Base-by-base conservation (phyloP, 78 protist genomes). In the Anaeramoeba ignava region DNA sequence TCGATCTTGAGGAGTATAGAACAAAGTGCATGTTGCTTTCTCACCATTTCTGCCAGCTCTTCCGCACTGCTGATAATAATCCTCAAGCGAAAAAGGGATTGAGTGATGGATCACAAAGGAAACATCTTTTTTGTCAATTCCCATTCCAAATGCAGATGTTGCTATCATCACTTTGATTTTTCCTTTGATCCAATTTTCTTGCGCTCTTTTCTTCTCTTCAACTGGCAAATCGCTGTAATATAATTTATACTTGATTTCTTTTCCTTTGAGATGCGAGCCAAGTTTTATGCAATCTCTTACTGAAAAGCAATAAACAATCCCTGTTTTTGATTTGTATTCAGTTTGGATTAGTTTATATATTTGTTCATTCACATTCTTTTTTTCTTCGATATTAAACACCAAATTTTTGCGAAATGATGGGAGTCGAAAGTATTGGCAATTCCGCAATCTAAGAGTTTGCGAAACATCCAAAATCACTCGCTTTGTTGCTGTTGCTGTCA, bases 1-100 rank as follows among this genome's bases (percentile, higher is more conserved):
- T n/a, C n/a, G n/a, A n/a, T n/a, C n/a, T n/a, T n/a, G n/a, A n/a
- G n/a, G n/a, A n/a, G n/a, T n/a, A n/a, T n/a, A n/a, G n/a, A n/a
- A n/a, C n/a, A n/a, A n/a, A n/a, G n/a, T n/a, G n/a, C n/a, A n/a
- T n/a, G n/a, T n/a, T n/a, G n/a, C n/a, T n/a, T n/a, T n/a, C n/a
- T n/a, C n/a, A 3, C 98, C 97, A 82, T 95, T 97, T 38, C 98
- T 83, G 0, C 98, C 98, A 0, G 98, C 98, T 1, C 98, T 79
- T 17, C 98, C 98, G 40, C 90, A 39, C 81, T 95, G 96, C 73
- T 92, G 98, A 41, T 89, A 96, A 91, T 96, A 98, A 40, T 93
- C 95, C 82, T 97, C 99, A 42, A 98, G 31, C 38, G 95, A 90
- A 89, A 95, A 96, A 31, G 99, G 98, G 79, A 98, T 40, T 27